These are phyloP conservation scores for Cercophora newfieldiana DNA, from an alignment of 495 filamentous ascomycete species.

Conservation along the genomic window DNA sequence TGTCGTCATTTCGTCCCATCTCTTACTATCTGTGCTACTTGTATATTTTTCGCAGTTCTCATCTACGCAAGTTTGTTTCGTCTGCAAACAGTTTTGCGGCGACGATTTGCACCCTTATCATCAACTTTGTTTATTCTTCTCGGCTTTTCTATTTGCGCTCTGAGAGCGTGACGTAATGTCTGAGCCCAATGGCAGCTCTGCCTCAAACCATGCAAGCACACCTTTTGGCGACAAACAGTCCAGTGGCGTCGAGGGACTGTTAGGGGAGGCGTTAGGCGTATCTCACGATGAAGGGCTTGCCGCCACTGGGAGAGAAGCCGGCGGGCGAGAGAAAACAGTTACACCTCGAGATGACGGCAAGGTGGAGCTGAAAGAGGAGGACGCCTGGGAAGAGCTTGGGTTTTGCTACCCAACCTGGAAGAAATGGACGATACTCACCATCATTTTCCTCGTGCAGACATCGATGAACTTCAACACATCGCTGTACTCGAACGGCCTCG, in stretches of 20 bases:
- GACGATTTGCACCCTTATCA: not conserved
- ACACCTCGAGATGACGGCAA: constrained; percentile 26
- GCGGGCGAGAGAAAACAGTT: not conserved
- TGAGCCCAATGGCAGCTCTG: not conserved
- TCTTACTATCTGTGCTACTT: not conserved
- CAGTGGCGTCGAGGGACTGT: not conserved
- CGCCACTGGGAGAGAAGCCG: not conserved
- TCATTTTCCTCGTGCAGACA: constrained; percentile 75
- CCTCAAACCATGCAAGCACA: not conserved
- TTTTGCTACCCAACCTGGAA: constrained; percentile 64
- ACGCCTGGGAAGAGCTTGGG: constrained; percentile 65
- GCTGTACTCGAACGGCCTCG: constrained; percentile 67
- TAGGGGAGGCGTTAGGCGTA: not conserved
- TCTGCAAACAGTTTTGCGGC: not conserved
- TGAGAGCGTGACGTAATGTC: not conserved
- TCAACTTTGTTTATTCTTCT: not conserved
- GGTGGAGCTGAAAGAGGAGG: constrained; percentile 61
- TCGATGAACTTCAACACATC: constrained; percentile 87
- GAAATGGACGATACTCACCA: constrained; percentile 72
- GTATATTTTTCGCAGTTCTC: not conserved
- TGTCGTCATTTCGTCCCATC: not conserved
- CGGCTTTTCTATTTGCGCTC: not conserved
- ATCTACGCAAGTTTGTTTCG: not conserved
- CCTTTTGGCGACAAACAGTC: not conserved
- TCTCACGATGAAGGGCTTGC: not conserved